Evolutionary conservation across 2,329 filamentous ascomycete genomes (phyloP).

Genomic region (Myriosclerotinia curreyana): DNA sequence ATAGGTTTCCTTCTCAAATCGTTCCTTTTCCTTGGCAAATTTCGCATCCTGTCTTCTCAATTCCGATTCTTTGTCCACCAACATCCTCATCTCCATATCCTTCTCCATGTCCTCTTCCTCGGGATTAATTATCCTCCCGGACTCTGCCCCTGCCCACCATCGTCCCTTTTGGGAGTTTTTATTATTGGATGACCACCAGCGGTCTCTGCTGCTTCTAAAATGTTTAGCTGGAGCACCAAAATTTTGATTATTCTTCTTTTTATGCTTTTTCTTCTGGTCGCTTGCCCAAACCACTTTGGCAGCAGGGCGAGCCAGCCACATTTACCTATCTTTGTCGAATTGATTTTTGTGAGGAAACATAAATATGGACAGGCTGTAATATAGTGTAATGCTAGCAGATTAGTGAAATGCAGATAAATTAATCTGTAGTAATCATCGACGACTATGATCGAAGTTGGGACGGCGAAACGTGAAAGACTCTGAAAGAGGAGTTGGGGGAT

Average conservation of each 20-base stretch:
- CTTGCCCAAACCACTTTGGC: neutral
- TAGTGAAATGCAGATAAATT: neutral
- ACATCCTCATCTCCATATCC: neutral
- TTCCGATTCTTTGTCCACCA: neutral
- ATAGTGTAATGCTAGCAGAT: neutral
- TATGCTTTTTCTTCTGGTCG: neutral
- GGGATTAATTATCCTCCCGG: neutral
- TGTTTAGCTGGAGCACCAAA: neutral
- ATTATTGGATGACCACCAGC: neutral
- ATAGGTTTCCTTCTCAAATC: neutral
- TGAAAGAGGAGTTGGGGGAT: neutral
- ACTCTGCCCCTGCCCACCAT: slow-evolving; percentile 10
- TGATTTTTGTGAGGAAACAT: slow-evolving; percentile 1
- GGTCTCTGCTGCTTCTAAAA: neutral
- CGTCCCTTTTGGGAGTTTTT: neutral
- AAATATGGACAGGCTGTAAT: neutral
- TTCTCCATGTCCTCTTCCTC: slow-evolving; percentile 1
- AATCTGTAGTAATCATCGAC: neutral
- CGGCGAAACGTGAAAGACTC: neutral
- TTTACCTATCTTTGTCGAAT: neutral
- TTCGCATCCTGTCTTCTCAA: neutral
- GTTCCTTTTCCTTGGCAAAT: slow-evolving; percentile 1
- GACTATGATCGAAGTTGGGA: neutral
- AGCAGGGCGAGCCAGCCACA: slow-evolving; percentile 10
- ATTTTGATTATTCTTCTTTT: neutral